Conservation (phyloP, 2,329 filamentous ascomycete species). For the Pseudocercospora fuligena region DNA sequence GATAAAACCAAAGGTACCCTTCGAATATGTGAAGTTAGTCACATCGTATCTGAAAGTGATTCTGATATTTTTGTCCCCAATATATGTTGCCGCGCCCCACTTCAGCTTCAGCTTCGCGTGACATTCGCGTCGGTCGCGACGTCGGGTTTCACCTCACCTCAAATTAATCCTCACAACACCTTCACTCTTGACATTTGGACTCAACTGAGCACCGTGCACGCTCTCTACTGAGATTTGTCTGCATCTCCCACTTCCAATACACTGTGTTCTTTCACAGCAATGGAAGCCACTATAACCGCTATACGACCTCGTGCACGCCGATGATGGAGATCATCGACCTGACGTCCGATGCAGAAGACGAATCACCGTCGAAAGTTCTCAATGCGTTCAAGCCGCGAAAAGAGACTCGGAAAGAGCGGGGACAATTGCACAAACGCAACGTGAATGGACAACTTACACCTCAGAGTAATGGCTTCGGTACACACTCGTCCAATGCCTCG, state of each 20-base stretch:
- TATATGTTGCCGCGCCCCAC: background rate
- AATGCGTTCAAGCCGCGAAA: conserved; percentile 11
- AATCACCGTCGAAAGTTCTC: conserved; percentile 19
- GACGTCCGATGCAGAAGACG: conserved; percentile 14
- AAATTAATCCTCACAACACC: background rate
- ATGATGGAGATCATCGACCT: conserved; percentile 22
- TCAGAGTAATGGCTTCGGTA: background rate
- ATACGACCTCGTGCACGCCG: background rate
- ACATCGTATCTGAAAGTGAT: background rate
- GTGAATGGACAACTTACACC: background rate
- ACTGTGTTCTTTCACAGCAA: background rate
- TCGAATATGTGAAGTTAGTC: background rate
- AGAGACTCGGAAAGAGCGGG: background rate
- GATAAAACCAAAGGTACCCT: background rate
- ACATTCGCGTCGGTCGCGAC: background rate
- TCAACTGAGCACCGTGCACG: background rate
- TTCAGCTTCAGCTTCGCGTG: background rate
- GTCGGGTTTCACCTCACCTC: background rate
- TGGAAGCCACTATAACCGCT: background rate
- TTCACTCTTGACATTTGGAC: background rate
- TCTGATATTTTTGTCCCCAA: background rate
- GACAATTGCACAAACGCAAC: background rate
- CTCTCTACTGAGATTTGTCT: background rate
- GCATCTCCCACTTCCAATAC: background rate
- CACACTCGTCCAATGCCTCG: background rate